Conservation (phyloP, 345 rosid species). For the Hibiscus mutabilis region DNA sequence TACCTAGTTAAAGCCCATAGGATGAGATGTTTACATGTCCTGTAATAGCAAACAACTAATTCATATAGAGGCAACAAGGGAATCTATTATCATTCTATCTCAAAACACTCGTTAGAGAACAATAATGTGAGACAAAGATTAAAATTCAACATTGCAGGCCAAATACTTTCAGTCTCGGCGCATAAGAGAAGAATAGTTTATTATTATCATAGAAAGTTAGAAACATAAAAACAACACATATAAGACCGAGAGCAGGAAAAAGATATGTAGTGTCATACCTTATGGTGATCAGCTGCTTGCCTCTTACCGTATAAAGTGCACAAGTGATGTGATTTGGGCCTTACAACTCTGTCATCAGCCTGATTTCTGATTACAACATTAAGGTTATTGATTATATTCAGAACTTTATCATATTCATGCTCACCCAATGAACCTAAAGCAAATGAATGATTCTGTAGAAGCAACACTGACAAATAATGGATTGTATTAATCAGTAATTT, state of each 20-base stretch:
- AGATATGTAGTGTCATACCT: slow-evolving; percentile 29
- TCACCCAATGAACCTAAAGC: slow-evolving; percentile 27
- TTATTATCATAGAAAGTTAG: neutral
- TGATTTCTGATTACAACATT: slow-evolving; percentile 24
- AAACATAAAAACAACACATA: slow-evolving; percentile 2
- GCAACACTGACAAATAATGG: slow-evolving; percentile 44
- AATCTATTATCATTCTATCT: neutral
- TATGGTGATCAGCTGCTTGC: slow-evolving; percentile 23
- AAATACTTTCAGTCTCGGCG: too few relatives aligned
- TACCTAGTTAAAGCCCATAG: neutral
- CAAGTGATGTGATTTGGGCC: slow-evolving; percentile 13
- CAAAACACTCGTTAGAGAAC: neutral
- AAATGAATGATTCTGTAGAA: slow-evolving; percentile 33
- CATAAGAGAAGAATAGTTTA: too few relatives aligned
- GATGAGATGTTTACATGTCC: neutral
- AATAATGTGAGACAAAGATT: neutral
- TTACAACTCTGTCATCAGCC: slow-evolving; percentile 22
- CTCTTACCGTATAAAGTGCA: slow-evolving; percentile 19
- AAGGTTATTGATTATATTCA: slow-evolving; percentile 42
- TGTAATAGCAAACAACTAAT: neutral
- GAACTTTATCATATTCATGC: slow-evolving; percentile 37
- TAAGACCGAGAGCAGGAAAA: slow-evolving; percentile 2
- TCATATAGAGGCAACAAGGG: neutral
- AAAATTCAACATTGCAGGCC: too few relatives aligned
- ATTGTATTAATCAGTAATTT: slow-evolving; percentile 32